Percentiles rank a stretch among this genome's conserved stretches.
These are phyloP conservation scores for Nicotiana obtusifolia DNA, from an alignment of 257 asterid genomes.

Conservation along the genomic window DNA sequence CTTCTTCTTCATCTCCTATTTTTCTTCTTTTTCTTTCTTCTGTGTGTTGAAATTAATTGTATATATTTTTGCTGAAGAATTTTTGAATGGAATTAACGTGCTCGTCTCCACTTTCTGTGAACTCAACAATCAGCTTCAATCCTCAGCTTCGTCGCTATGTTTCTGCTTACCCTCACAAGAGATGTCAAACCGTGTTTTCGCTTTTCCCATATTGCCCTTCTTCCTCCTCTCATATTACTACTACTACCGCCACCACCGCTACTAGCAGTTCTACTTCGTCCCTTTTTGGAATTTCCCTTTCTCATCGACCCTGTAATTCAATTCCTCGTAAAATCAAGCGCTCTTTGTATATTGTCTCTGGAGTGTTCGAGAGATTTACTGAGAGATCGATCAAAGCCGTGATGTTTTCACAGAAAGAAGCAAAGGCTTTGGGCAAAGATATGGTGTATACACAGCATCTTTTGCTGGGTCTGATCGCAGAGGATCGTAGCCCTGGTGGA, in stretches of 20 bases:
- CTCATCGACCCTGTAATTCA: constrained; percentile 19
- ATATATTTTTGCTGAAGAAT: background rate
- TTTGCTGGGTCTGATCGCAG: constrained; percentile 80
- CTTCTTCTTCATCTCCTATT: background rate
- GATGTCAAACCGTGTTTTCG: constrained; percentile 27
- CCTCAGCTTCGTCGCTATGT: constrained; percentile 32
- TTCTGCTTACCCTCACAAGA: constrained; percentile 26
- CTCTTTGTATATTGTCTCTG: constrained; percentile 45
- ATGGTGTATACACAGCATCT: constrained; percentile 80
- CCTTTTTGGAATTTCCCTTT: constrained; percentile 46
- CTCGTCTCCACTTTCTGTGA: constrained; percentile 72
- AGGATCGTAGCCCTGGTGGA: constrained; percentile 84
- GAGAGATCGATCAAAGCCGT: constrained; percentile 93
- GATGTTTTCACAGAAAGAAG: constrained; percentile 82
- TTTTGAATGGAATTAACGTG: constrained; percentile 49
- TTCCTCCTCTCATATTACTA: constrained; percentile 11
- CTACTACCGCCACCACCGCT: constrained; percentile 12
- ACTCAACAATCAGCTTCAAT: constrained; percentile 29
- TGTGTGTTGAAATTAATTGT: background rate
- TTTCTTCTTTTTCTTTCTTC: too few species aligned
- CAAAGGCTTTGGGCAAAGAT: constrained; percentile 65
- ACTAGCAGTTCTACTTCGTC: constrained; percentile 37
- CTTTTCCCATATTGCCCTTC: constrained; percentile 22
- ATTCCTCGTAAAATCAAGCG: constrained; percentile 27
- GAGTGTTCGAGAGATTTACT: constrained; percentile 88